Percentiles rank a stretch among this genome's conserved stretches.
These are phyloP conservation scores for Rhodofomes roseus DNA, from an alignment of 1,284 basidiomycete species.

Conservation along the genomic window DNA sequence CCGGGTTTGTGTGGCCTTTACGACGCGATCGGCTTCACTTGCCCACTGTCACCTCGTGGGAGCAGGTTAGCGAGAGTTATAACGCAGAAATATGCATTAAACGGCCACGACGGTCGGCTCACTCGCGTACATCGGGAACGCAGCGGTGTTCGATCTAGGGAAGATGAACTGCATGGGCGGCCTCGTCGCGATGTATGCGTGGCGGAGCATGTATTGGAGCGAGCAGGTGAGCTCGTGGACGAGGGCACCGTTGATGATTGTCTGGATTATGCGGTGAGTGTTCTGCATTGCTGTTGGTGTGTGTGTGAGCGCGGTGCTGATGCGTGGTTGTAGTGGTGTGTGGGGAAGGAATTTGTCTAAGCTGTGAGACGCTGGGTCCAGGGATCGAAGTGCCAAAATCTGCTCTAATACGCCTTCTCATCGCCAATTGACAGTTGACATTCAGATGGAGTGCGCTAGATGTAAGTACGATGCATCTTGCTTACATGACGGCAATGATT, in stretches of 20 bases:
- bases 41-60: no score
- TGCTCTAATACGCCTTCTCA: no score
- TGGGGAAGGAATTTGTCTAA: constrained; percentile 87
- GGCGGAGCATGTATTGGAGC: constrained; percentile 92
- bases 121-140: constrained; percentile 88
- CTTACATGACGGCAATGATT: background rate
- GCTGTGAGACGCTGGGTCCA: constrained; percentile 32
- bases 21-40: no score
- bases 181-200: constrained; percentile 88
- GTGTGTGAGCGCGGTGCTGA: constrained; percentile 8
- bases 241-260: constrained; percentile 87
- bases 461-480: background rate
- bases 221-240: constrained; percentile 90
- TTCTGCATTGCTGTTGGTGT: background rate
- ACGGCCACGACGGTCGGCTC: no score
- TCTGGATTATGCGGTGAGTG: constrained; percentile 82
- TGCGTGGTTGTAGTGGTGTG: constrained; percentile 56
- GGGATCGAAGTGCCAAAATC: background rate
- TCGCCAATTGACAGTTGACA: background rate
- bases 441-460: background rate
- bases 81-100: no score
- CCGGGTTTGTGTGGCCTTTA: no score
- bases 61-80: no score
- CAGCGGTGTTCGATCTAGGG: constrained; percentile 88
- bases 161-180: constrained; percentile 80